Evolutionary conservation across 805 yeast species (phyloP), one percentile per base, ranked within the genome.

Genomic region (Diddensiella caesifluorescens): DNA sequence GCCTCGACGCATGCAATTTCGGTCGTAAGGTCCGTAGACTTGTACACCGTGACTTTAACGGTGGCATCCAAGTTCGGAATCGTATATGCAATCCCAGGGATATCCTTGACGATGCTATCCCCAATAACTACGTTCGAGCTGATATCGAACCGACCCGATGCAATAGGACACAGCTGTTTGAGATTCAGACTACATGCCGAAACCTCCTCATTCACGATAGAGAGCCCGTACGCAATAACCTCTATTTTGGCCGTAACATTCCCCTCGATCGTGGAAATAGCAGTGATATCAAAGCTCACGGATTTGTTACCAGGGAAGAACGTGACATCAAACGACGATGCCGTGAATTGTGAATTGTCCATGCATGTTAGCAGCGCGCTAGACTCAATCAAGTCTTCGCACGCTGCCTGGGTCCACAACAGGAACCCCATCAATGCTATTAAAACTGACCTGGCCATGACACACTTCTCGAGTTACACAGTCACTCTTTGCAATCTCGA

Each of bases 21-120:
- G 5, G 64, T 61, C 18, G 53, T 38, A 10, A 60, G 49, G 4
- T 73, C 67, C 54, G 75, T 78, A 36, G 65, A 64, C 12, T 64
- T 56, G 59, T 79, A 77, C 3, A 83, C 82, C 15, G 75, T 62
- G 30, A 94, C 89, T 49, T 80, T 69, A 22, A 89, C 96, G 47
- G 83, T 75, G 3, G 96, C 99, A 58, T 92, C 99, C 51, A 92
- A 69, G 62, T 92, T 95, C 0, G 99, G 99, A 41, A 92, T 74
- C 1, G 90, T 79, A 64, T 79, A 92, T 1, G 96, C 96, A 18
- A 92, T 70, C 6, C 79, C 73, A 1, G 98, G 98, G 44, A 92
- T 74, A 45, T 72, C 63, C 9, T 64, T 60, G 3, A 74, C 62
- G 42, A 78, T 55, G 27, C 41, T 36, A 19, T 22, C 26, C 19